Base-by-base conservation (phyloP, 2,329 filamentous ascomycete species). In the Penicillium sp. region DNA sequence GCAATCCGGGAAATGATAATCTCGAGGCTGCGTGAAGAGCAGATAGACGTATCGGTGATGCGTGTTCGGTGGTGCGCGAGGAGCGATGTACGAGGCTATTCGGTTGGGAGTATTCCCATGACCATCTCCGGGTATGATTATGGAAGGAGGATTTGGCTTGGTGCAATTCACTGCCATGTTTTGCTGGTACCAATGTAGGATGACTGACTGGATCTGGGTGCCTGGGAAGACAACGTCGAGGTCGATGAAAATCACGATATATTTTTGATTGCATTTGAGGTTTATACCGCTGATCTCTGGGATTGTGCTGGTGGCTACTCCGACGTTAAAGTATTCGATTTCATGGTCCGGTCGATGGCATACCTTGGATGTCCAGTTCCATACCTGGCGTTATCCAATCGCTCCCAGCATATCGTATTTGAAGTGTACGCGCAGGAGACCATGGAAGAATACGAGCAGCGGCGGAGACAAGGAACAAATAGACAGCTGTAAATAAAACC, bases 1-100 rank as follows among this genome's bases (percentile, higher is more conserved):
- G 60, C 61, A 70, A 1, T 39, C 27, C 0, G 70, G 71, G 19
- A 71, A 66, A 1, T n/a, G n/a, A 48, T 70, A 73, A 0, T 36
- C 35, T 5, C 32, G 11, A 2, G 58, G 55, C 42, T 73, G 69
- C 9, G 47, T 19, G 47, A 67, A 73, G 3, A 73, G 58, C 1
- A 73, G 51, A 35, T 66, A 65, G 2, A 70, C 62, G 51, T 74
- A 74, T 38, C 66, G 61, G 35, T 73, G 71, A 4, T 60, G 57
- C 3, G 56, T 56, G 11, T 62, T 54, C 2, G 54, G 51, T 0
- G 68, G 70, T 5, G 69, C 64, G 18, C 61, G 66, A 4, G 70
- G 69, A 1, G 65, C 56, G 39, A 71, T 68, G 40, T 73, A 73
- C 34, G 48, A 45, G 2, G 56, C 58, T 19, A n/a, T 10, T 9